Base-by-base conservation (phyloP, 768 basidiomycete genomes). In the Collybia sp. region DNA sequence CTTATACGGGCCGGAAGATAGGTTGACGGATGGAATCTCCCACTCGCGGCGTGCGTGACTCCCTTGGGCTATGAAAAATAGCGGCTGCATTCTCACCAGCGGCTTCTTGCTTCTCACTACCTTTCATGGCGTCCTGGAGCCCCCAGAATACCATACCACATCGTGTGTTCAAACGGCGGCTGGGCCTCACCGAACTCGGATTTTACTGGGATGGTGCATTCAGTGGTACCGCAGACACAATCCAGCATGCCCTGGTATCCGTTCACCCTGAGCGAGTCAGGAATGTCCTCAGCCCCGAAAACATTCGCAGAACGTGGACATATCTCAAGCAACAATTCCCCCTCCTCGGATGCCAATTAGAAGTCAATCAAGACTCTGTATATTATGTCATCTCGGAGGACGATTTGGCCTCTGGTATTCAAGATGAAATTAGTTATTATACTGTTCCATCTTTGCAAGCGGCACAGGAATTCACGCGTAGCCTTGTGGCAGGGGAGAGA, bases 261-360 rank as follows among this genome's bases (percentile, higher is more conserved):
- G 35, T 64, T 11, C 25, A 49, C 17, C 34, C 51, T 12, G 25
- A 38, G 10, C 25, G 50, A 16, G 18, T 55, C 8, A 51, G 55
- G 13, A 47, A 46, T 39, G 49, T 48, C 18, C 44, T 60, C 30
- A 58, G 31, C 11, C 45, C 57, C 5, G 52, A 53, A 10, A 77
- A 72, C 47, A 53, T 82, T 33, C 30, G 39, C 1, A 58, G 60
- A 20, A 65, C 74, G 1, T 83, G 79, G 79, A 20, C 61, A 16
- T 55, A 66, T 10, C 57, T 77, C 16, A 82, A 82, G 57, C 61
- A 58, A 19, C 68, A 63, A 30, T 79, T 65, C 48, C 80, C 80
- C 2, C 63, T 83, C 3, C 70, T 76, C 11, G 75, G 67, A 3
- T 68, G 73, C 5, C 59, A 46, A 4, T 51, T 79, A n/a, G 61